Evolutionary conservation across 805 yeast genomes (phyloP).

Genomic region (Candida ortonii): DNA sequence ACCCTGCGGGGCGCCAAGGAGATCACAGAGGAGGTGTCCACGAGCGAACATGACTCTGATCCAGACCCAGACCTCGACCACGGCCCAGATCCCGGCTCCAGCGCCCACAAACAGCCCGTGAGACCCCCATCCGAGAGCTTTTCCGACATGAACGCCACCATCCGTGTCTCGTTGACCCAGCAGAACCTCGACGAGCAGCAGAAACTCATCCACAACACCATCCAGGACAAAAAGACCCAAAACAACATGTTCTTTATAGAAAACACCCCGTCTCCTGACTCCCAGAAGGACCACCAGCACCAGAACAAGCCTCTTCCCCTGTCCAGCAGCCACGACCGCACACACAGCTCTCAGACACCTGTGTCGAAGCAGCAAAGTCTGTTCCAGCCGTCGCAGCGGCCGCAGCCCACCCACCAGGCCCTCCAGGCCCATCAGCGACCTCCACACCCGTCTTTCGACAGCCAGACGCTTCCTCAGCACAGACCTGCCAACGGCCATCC

Average conservation of each 20-base stretch:
- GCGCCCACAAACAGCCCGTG: constrained; percentile 1
- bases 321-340: constrained; percentile 11
- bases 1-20: constrained; percentile 24
- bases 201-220: constrained; percentile 9
- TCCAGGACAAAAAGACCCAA: constrained; percentile 2
- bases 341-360: constrained; percentile 3
- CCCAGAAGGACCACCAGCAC: constrained; percentile 7
- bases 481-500: background rate
- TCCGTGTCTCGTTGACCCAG: constrained; percentile 16
- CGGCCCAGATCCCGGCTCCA: background rate
- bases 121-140: no score
- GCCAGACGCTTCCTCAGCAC: no score
- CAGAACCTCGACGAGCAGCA: constrained; percentile 18
- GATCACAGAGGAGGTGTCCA: constrained; percentile 29
- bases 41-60: constrained; percentile 22
- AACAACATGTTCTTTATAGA: constrained; percentile 31
- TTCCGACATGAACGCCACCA: no score
- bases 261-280: constrained; percentile 32
- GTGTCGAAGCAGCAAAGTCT: constrained; percentile 4
- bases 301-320: constrained; percentile 1
- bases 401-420: no score
- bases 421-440: no score
- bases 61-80: constrained; percentile 10
- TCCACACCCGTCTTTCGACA: no score
- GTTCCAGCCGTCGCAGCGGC: constrained; percentile 3